Evolutionary conservation across 257 asterid species (phyloP).

Genomic region (Craterostigma plantagineum): DNA sequence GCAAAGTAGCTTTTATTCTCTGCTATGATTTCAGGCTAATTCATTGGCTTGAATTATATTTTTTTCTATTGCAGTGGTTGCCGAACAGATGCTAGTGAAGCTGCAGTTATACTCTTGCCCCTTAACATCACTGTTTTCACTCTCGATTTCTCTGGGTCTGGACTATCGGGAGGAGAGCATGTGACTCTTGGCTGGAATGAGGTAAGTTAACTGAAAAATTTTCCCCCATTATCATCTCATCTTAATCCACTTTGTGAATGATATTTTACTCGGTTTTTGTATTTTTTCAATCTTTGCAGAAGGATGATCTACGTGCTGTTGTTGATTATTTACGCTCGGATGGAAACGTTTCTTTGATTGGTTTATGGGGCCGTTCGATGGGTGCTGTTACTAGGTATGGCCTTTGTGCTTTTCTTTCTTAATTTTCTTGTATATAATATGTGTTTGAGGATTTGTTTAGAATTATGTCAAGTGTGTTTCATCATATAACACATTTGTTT

Average conservation of each 20-base stretch:
- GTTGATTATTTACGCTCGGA: constrained; percentile 62
- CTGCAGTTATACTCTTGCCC: constrained; percentile 84
- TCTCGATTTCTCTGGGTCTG: constrained; percentile 95
- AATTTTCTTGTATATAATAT: too few relatives aligned
- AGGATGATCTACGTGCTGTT: constrained; percentile 75
- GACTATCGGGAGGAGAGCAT: constrained; percentile 90
- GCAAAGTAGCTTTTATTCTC: background rate
- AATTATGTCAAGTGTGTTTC: too few relatives aligned
- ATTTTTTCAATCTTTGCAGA: constrained; percentile 45
- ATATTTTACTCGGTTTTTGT: background rate
- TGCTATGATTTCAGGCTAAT: background rate
- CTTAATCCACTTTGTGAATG: too few relatives aligned
- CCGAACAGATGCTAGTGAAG: constrained; percentile 97
- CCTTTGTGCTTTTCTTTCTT: constrained; percentile 9
- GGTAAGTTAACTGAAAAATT: constrained; percentile 28
- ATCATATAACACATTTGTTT: constrained; percentile 9
- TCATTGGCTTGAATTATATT: background rate
- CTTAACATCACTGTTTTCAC: constrained; percentile 69
- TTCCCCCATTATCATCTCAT: too few relatives aligned
- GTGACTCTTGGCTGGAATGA: constrained; percentile 93
- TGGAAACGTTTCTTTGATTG: constrained; percentile 76
- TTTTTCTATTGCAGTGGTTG: constrained; percentile 43
- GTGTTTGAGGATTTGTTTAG: too few relatives aligned
- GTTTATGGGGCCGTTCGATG: constrained; percentile 98
- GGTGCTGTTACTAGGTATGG: constrained; percentile 84